Conservation (phyloP, 129 eudicot species). For the Artemisia annua region DNA sequence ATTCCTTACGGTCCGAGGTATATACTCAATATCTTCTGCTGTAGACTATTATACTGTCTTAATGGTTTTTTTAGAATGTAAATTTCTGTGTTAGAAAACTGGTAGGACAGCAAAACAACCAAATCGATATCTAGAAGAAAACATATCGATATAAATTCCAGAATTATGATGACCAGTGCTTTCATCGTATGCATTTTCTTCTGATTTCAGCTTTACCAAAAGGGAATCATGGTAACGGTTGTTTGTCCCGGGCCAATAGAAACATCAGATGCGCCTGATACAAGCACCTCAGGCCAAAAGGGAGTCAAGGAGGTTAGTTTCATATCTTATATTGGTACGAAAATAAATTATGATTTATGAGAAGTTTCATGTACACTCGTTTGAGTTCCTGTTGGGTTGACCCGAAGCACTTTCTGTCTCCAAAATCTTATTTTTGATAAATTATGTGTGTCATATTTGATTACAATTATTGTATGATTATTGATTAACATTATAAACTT, state of each 20-base stretch:
- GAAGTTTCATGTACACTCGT: not conserved
- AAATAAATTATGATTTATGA: not conserved
- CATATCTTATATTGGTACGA: conserved; percentile 6
- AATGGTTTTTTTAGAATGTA: no score
- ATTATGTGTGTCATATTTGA: no score
- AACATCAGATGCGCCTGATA: conserved; percentile 55
- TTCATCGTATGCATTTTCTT: not conserved
- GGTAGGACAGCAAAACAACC: conserved; percentile 3
- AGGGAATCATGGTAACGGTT: conserved; percentile 89
- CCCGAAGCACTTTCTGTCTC: not conserved
- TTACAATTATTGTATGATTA: no score
- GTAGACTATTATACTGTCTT: conserved; percentile 6
- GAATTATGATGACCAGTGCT: not conserved
- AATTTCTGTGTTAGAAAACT: not conserved
- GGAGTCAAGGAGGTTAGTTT: conserved; percentile 55
- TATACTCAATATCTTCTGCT: not conserved
- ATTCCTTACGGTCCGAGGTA: conserved; percentile 95
- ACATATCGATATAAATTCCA: not conserved
- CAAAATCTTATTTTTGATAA: not conserved
- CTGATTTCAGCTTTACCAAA: conserved; percentile 60
- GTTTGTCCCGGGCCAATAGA: conserved; percentile 97
- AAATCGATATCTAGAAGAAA: no score
- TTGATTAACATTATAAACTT: no score
- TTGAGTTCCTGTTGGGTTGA: not conserved
- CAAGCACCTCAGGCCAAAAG: conserved; percentile 47